A percentile compares a stretch with the other conserved stretches of the same genome.
These are phyloP conservation scores for Xanthoceras sorbifolium DNA, from an alignment of 345 rosid genomes.

Conservation along the genomic window DNA sequence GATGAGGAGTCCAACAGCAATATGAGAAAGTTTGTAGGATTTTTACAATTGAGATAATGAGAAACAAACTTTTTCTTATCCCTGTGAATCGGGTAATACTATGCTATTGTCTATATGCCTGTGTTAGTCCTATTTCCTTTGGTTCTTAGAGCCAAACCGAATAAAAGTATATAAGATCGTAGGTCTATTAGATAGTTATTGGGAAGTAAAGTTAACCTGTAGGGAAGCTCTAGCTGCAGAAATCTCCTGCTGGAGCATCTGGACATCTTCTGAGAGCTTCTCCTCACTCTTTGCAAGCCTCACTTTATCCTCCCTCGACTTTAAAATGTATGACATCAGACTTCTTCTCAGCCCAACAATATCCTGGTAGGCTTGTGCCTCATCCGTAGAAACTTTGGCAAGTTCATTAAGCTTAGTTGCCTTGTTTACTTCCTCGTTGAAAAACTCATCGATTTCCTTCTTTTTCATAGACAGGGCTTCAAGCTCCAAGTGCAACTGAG, in stretches of 20 bases:
- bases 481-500: conserved; percentile 46
- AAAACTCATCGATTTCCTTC: conserved; percentile 52
- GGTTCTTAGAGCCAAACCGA: too few relatives aligned
- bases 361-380: conserved; percentile 60
- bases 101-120: too few relatives aligned
- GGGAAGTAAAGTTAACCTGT: conserved; percentile 50
- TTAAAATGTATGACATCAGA: conserved; percentile 53
- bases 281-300: conserved; percentile 67
- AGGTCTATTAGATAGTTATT: neutral
- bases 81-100: neutral
- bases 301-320: conserved; percentile 63
- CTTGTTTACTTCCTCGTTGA: conserved; percentile 52
- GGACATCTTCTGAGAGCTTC: conserved; percentile 75
- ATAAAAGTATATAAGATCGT: neutral
- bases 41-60: neutral
- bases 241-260: conserved; percentile 62
- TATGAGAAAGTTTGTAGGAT: neutral
- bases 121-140: neutral
- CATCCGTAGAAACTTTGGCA: conserved; percentile 56
- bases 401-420: conserved; percentile 68
- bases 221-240: conserved; percentile 62
- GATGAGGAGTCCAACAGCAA: neutral
- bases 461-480: conserved; percentile 53
- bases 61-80: neutral
- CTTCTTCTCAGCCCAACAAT: conserved; percentile 56